Conservation (phyloP, 495 filamentous ascomycete species). For the Cryomyces antarcticus region DNA sequence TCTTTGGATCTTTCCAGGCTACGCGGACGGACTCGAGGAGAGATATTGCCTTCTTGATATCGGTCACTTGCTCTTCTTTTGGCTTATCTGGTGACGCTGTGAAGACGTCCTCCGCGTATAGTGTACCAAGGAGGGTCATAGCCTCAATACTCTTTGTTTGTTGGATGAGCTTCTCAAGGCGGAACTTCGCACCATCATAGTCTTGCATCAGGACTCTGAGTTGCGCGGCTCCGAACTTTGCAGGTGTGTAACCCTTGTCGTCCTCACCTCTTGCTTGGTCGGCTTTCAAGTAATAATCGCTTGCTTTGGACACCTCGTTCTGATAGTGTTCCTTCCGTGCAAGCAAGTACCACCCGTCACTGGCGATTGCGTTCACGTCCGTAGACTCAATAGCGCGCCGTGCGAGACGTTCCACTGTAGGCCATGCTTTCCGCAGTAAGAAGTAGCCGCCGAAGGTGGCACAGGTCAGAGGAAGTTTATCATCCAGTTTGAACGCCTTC, state of each 20-base stretch:
- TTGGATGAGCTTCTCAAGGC: conserved; percentile 81
- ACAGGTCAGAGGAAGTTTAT: conserved; percentile 76
- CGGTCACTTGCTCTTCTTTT: conserved; percentile 72
- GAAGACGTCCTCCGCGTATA: conserved; percentile 90
- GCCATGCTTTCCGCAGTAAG: conserved; percentile 50
- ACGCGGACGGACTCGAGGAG: conserved; percentile 67
- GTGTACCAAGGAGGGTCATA: conserved; percentile 69
- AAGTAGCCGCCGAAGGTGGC: conserved; percentile 79
- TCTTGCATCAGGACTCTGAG: conserved; percentile 68
- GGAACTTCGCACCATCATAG: conserved; percentile 76
- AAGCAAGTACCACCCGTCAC: conserved; percentile 89
- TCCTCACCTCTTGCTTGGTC: conserved; percentile 75
- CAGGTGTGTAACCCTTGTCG: conserved; percentile 73
- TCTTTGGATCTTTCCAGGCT: conserved; percentile 81
- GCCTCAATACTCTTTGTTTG: conserved; percentile 72
- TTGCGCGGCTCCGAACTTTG: conserved; percentile 83
- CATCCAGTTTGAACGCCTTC: conserved; percentile 87
- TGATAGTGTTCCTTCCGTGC: conserved; percentile 70
- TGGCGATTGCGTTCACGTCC: conserved; percentile 85
- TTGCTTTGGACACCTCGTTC: conserved; percentile 44
- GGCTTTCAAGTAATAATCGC: conserved; percentile 66
- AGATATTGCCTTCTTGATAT: conserved; percentile 62
- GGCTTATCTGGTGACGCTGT: conserved; percentile 42
- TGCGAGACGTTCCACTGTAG: conserved; percentile 65
- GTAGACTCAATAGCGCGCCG: conserved; percentile 88